These are phyloP conservation scores for Rhodomyrtus psidioides DNA, from an alignment of 441 rosid genomes.

Conservation along the genomic window DNA sequence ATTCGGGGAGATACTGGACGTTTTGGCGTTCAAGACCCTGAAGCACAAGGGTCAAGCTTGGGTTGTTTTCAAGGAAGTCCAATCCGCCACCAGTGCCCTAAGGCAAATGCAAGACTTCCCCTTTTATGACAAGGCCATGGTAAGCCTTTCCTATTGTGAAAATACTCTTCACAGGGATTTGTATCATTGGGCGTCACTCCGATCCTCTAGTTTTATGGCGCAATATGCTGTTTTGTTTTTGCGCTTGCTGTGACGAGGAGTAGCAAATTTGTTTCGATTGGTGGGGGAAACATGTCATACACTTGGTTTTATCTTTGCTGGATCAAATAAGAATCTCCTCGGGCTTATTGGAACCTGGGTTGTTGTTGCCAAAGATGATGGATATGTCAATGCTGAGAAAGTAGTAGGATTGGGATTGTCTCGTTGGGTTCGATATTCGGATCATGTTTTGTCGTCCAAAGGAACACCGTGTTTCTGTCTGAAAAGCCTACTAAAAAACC, in stretches of 20 bases:
- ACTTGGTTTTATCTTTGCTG: neutral
- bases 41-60: constrained; percentile 99
- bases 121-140: constrained; percentile 91
- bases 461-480: neutral
- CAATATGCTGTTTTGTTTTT: neutral
- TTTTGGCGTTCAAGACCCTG: constrained; percentile 85
- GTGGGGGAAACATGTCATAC: neutral
- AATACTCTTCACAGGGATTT: neutral
- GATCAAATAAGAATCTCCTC: neutral
- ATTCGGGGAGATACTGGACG: constrained; percentile 87
- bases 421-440: neutral
- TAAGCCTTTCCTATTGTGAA: neutral
- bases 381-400: neutral
- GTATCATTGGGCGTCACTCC: neutral
- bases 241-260: neutral
- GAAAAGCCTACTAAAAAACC: neutral
- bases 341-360: neutral
- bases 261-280: neutral
- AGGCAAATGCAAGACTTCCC: constrained; percentile 88
- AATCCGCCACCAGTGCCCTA: constrained; percentile 71
- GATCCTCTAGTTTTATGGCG: neutral
- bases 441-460: neutral
- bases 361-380: neutral
- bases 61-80: constrained; percentile 76
- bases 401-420: neutral